Conservation (phyloP, 2,329 filamentous ascomycete species). For the Fusarium aywerte region DNA sequence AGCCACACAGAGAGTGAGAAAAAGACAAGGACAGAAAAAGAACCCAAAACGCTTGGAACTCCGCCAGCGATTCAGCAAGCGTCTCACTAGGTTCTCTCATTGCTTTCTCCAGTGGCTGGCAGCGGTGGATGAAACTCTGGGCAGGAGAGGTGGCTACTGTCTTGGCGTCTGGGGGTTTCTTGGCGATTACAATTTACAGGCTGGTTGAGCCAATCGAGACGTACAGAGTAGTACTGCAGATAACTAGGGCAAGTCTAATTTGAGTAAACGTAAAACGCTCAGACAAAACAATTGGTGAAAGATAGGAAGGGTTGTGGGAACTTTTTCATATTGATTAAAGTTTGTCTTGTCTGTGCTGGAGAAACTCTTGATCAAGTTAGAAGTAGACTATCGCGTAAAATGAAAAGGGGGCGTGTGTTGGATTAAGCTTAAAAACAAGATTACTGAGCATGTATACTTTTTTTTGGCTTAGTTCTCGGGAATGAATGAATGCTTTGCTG, state of each 20-base stretch:
- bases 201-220: fast-evolving
- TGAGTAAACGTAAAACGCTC: too few species aligned
- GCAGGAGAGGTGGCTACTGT: not conserved
- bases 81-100: not conserved
- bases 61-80: not conserved
- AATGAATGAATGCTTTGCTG: too few species aligned
- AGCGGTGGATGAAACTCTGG: not conserved
- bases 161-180: not conserved
- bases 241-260: too few species aligned
- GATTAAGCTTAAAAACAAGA: not conserved
- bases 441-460: not conserved
- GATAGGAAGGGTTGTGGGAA: too few species aligned
- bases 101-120: not conserved
- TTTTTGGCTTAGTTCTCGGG: too few species aligned
- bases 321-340: too few species aligned
- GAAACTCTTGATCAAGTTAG: too few species aligned
- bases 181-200: not conserved
- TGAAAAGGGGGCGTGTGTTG: not conserved
- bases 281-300: too few species aligned
- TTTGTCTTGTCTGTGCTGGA: too few species aligned
- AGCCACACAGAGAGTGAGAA: not conserved
- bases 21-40: not conserved
- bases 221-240: too few species aligned
- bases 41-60: not conserved
- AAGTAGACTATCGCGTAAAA: not conserved